Base-by-base conservation (phyloP, 805 yeast genomes). In the Kodamaea nitidulidarum region DNA sequence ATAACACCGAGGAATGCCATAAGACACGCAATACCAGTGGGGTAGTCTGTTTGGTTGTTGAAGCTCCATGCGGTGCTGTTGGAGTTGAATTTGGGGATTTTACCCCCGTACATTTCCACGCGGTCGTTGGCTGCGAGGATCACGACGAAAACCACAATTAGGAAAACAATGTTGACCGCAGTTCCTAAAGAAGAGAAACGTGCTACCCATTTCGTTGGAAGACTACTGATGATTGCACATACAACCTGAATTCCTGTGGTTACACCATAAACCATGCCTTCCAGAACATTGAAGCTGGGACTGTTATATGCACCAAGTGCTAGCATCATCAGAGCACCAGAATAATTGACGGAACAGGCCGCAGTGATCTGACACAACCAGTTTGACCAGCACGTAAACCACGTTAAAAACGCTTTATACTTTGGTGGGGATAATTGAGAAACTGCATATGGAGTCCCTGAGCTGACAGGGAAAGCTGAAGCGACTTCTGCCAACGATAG, bases 391-490 rank as follows among this genome's bases (percentile, higher is more conserved):
- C 84, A 80, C 7, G 78, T 76, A 35, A 72, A 52, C 84, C 84
- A 80, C 4, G 85, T 75, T 36, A 76, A 61, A 16, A 76, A 56
- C 1, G 83, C 75, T 12, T 73, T 73, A 56, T 51, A 61, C 47
- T 64, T 65, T 15, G 73, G 74, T 10, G 85, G 84, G 3, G 84
- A 74, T 45, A 80, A 60, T 49, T 78, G 77, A 2, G 78, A 70
- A 2, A 80, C 80, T 43, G 87, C 84, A 49, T 81, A 81, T 35
- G 83, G 84, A 7, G 83, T 70, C 33, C 87, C 87, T 18, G 84
- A 76, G 8, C 81, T 68, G 6, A 84, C 80, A 28, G 88, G 88
- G 61, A 76, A 76, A 4, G 84, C 78, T 17, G 78, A 69, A 9
- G 83, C 73, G 22, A 81, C 65, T 52, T 81, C 87, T 0, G 84